Evolutionary conservation across 495 filamentous ascomycete genomes (phyloP).

Genomic region (Aspergillus haitiensis): DNA sequence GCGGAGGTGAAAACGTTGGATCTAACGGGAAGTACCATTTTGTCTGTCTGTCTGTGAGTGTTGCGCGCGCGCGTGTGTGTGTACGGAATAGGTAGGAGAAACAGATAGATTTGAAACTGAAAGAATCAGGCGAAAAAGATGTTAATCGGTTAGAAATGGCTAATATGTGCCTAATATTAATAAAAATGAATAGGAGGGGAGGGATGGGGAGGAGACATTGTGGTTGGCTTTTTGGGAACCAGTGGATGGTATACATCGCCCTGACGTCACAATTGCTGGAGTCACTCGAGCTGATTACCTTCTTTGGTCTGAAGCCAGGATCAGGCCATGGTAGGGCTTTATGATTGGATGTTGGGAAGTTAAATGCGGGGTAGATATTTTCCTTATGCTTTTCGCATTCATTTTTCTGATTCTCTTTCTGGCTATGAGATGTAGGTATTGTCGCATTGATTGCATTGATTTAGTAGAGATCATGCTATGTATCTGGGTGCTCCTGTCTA

Average conservation of each 20-base stretch:
- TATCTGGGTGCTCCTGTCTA: too few species aligned
- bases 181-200: background rate
- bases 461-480: too few species aligned
- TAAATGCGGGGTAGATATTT: too few species aligned
- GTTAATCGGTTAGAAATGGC: too few species aligned
- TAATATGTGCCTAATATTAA: too few species aligned
- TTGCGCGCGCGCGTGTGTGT: too few species aligned
- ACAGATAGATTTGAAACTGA: background rate
- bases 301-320: background rate
- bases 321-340: background rate
- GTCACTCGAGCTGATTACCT: background rate
- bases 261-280: slow-evolving; percentile 3
- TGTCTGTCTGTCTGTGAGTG: background rate
- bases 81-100: too few species aligned
- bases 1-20: background rate
- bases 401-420: too few species aligned
- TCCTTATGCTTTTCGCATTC: too few species aligned
- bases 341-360: background rate
- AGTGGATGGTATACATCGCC: background rate
- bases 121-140: too few species aligned
- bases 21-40: background rate
- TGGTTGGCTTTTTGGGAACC: background rate
- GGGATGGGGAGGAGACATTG: background rate
- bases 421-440: too few species aligned
- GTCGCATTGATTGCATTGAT: too few species aligned